Conservation (phyloP, 192 early-diverging fungal species). For the Rhizophagus clarus region DNA sequence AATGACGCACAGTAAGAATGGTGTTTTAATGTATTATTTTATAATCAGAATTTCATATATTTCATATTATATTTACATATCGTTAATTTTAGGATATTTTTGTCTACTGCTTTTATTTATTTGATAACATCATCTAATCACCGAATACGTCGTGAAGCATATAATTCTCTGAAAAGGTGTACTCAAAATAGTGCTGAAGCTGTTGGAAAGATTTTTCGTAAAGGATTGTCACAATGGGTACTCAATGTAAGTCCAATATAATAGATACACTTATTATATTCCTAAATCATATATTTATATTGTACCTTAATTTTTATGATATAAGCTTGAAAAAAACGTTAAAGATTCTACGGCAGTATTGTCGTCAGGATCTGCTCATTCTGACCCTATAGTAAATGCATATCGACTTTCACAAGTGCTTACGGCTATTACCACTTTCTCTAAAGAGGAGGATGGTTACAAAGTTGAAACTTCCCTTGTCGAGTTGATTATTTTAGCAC, state of each 20-base stretch:
- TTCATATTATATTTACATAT: conserved; percentile 21
- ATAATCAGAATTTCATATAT: neutral
- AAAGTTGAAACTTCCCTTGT: conserved; percentile 45
- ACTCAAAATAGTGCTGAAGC: conserved; percentile 36
- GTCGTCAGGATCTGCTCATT: conserved; percentile 32
- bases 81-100: conserved; percentile 30
- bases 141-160: conserved; percentile 46
- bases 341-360: conserved; percentile 52
- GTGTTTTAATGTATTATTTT: neutral
- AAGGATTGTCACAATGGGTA: conserved; percentile 51
- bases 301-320: neutral
- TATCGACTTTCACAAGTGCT: conserved; percentile 55
- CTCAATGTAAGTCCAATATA: conserved; percentile 38
- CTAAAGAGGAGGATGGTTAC: conserved; percentile 31
- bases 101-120: conserved; percentile 61
- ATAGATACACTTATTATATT: neutral
- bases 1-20: conserved; percentile 37
- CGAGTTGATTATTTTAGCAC: conserved; percentile 51
- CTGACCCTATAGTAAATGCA: conserved; percentile 39
- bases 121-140: conserved; percentile 50
- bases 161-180: conserved; percentile 42
- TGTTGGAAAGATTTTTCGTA: conserved; percentile 40
- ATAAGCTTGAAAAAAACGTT: conserved; percentile 44
- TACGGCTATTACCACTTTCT: conserved; percentile 51
- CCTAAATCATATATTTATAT: neutral